A percentile compares a stretch with the other conserved stretches of the same genome.
These are phyloP conservation scores for Pythium guiyangense DNA, from an alignment of 352 stramenopile genomes.

Conservation along the genomic window DNA sequence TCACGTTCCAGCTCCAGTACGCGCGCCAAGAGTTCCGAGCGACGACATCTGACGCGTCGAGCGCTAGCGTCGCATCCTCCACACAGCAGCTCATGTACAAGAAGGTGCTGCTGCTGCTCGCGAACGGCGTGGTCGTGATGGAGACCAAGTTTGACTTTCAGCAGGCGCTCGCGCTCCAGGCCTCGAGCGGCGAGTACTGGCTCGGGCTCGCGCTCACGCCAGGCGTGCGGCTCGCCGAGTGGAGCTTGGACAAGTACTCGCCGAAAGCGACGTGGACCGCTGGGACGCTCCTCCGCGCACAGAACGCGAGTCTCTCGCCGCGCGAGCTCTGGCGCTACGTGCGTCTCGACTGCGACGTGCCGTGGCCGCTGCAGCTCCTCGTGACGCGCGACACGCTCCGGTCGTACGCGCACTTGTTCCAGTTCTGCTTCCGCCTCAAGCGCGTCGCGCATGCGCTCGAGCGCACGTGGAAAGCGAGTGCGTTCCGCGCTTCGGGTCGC, in stretches of 20 bases:
- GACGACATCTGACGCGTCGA: background rate
- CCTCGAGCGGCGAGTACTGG: conserved; percentile 42
- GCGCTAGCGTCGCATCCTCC: conserved; percentile 2
- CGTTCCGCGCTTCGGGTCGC: conserved; percentile 22
- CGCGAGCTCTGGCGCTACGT: conserved; percentile 61
- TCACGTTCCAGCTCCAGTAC: conserved; percentile 42
- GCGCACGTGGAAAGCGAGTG: conserved; percentile 49
- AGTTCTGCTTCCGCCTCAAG: conserved; percentile 79
- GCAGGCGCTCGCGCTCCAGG: conserved; percentile 30
- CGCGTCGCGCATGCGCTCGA: conserved; percentile 64
- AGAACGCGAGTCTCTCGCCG: conserved; percentile 31
- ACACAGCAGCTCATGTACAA: conserved; percentile 42
- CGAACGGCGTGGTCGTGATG: conserved; percentile 41
- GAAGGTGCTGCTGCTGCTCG: conserved; percentile 35
- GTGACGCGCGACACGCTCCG: conserved; percentile 46
- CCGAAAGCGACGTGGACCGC: conserved; percentile 26
- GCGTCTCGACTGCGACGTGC: conserved; percentile 40
- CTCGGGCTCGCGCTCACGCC: conserved; percentile 44
- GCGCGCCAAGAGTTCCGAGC: conserved; percentile 33
- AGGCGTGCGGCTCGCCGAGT: conserved; percentile 30
- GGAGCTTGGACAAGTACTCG: conserved; percentile 54
- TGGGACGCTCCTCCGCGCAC: conserved; percentile 22
- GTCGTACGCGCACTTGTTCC: conserved; percentile 68
- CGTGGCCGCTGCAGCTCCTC: conserved; percentile 67
- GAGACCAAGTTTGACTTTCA: conserved; percentile 47